Conservation (phyloP, 192 early-diverging fungal species). For the Gryganskiella cystojenkinii region DNA sequence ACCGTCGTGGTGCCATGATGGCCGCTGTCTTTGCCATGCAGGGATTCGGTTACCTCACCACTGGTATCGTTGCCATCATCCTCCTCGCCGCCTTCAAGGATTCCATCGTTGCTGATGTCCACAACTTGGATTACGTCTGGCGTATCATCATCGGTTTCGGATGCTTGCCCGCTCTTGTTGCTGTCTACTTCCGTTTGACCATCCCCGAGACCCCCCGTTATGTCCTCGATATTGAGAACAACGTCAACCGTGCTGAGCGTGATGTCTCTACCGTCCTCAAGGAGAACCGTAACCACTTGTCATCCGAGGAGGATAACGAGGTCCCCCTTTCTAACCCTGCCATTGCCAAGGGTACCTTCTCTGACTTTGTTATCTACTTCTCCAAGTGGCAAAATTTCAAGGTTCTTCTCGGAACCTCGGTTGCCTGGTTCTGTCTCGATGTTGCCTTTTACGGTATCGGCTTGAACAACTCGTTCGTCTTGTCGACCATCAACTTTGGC, state of each 20-base stretch:
- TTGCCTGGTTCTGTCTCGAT: conserved; percentile 83
- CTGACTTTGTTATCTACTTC: conserved; percentile 77
- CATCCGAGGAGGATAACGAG: conserved; percentile 39
- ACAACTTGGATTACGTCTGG: conserved; percentile 90
- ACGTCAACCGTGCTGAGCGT: conserved; percentile 71
- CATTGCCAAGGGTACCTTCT: conserved; percentile 52
- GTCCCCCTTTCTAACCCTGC: conserved; percentile 10
- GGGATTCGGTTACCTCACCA: too few relatives aligned
- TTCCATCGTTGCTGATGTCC: conserved; percentile 69
- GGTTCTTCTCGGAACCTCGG: conserved; percentile 79
- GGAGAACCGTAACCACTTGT: conserved; percentile 57
- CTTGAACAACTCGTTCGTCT: conserved; percentile 81
- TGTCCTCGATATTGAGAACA: conserved; percentile 74
- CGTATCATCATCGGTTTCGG: conserved; percentile 89
- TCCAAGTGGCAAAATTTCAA: conserved; percentile 83
- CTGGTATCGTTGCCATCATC: conserved; percentile 81
- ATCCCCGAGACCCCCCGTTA: conserved; percentile 97
- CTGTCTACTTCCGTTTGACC: conserved; percentile 92
- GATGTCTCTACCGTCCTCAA: conserved; percentile 58
- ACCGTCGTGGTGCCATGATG: too few relatives aligned
- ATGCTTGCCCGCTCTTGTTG: conserved; percentile 80
- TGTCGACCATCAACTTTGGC: conserved; percentile 77
- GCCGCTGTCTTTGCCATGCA: too few relatives aligned
- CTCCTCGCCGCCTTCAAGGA: conserved; percentile 77
- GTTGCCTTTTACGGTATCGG: conserved; percentile 88